Evolutionary conservation across 116 monocot genomes (phyloP).

Genomic region (Trichopus zeylanicus): DNA sequence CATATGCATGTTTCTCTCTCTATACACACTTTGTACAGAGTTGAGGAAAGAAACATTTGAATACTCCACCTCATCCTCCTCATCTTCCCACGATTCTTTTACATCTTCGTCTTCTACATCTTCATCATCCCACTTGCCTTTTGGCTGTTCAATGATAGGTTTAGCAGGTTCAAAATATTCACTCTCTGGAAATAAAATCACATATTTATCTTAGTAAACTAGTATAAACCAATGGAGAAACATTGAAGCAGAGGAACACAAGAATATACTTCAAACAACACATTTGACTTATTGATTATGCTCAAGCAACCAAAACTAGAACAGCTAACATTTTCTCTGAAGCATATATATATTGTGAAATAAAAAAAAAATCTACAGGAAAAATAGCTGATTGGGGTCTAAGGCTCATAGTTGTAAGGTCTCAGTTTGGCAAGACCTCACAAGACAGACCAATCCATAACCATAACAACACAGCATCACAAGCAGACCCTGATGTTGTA

Average conservation of each 20-base stretch:
- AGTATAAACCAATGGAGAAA: neutral
- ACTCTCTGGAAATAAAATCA: slow-evolving; percentile 31
- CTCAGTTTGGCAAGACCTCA: too few species aligned
- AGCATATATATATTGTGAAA: too few species aligned
- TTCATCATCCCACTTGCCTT: slow-evolving; percentile 82
- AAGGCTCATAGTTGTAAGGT: too few species aligned
- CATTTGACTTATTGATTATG: neutral
- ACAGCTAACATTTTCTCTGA: too few species aligned
- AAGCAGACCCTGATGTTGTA: too few species aligned
- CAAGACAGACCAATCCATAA: too few species aligned
- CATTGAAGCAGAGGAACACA: neutral
- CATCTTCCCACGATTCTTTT: slow-evolving; percentile 99
- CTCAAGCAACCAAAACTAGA: neutral
- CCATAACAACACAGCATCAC: too few species aligned
- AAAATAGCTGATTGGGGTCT: too few species aligned
- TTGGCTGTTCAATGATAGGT: slow-evolving; percentile 33
- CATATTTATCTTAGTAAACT: neutral
- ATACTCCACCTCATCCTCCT: slow-evolving; percentile 24
- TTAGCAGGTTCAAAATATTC: slow-evolving; percentile 62
- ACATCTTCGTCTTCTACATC: slow-evolving; percentile 88
- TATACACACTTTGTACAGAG: too few species aligned
- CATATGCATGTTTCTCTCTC: too few species aligned
- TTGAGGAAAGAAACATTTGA: neutral
- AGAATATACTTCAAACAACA: neutral
- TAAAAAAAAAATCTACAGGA: too few species aligned